A percentile compares a stretch with the other conserved stretches of the same genome.
Conservation (phyloP, 768 basidiomycete genomes). For the Boletus rex-veris region DNA sequence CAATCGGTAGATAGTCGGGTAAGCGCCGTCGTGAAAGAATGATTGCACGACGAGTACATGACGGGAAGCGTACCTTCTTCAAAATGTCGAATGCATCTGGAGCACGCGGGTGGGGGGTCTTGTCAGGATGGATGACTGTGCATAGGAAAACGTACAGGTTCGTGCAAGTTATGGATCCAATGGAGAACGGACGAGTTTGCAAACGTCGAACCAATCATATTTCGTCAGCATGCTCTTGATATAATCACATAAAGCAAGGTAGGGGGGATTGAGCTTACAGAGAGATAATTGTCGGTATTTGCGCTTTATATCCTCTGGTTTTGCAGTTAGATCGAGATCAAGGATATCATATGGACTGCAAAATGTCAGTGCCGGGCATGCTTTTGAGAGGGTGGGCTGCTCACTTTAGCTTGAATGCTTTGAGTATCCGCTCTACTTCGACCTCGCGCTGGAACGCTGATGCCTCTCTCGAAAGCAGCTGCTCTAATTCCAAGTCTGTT, state of each 20-base stretch:
- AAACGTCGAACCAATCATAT: conserved; percentile 2
- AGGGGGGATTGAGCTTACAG: conserved; percentile 48
- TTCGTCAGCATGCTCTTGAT: conserved; percentile 23
- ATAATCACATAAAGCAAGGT: neutral
- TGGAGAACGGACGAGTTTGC: neutral
- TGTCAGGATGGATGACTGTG: conserved; percentile 97
- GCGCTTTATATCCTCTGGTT: conserved; percentile 84
- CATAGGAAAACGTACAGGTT: conserved; percentile 42
- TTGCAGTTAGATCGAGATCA: conserved; percentile 67
- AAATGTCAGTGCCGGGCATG: neutral
- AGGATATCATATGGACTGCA: conserved; percentile 92
- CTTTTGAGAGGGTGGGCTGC: conserved; percentile 21
- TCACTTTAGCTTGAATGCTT: conserved; percentile 95
- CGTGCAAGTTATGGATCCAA: neutral
- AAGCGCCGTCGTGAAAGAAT: neutral
- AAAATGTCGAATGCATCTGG: conserved; percentile 92
- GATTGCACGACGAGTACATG: neutral
- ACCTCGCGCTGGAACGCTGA: conserved; percentile 84
- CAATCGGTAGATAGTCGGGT: neutral
- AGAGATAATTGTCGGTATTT: conserved; percentile 82
- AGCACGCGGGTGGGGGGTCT: conserved; percentile 82
- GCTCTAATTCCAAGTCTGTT: conserved; percentile 65
- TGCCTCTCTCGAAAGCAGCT: conserved; percentile 73
- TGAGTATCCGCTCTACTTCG: conserved; percentile 88
- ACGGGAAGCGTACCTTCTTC: conserved; percentile 65